phyloP scores from a whole-genome alignment of 2,329 filamentous ascomycete genomes.

The Calonectria ilicicola region DNA sequence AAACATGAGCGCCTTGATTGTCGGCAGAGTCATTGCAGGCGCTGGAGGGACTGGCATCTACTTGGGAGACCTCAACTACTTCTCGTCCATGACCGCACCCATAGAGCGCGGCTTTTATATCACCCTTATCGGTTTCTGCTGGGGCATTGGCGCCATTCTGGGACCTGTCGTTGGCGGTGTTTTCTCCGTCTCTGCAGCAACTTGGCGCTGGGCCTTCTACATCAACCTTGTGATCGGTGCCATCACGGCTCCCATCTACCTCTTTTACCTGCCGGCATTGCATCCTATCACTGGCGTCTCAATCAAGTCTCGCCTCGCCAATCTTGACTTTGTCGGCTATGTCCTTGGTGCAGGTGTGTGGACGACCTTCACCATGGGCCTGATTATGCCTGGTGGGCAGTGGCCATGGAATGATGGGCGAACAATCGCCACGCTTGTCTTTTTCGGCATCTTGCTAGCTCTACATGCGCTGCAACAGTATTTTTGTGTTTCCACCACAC shows the following conservation, averaged over 20 bases:
- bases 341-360: conserved; percentile 55
- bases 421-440: conserved; percentile 58
- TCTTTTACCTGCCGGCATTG: conserved; percentile 22
- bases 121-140: conserved; percentile 39
- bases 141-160: conserved; percentile 56
- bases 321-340: conserved; percentile 55
- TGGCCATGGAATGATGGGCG: conserved; percentile 58
- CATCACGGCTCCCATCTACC: conserved; percentile 20
- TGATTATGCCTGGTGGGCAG: conserved; percentile 61
- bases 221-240: conserved; percentile 27
- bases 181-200: conserved; percentile 18
- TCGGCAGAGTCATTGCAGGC: conserved; percentile 2
- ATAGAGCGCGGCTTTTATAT: conserved; percentile 36
- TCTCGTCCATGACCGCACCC: conserved; percentile 27
- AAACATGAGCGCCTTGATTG: not conserved
- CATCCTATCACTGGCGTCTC: conserved; percentile 12
- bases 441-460: conserved; percentile 51
- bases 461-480: conserved; percentile 60
- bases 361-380: conserved; percentile 56
- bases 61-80: not conserved
- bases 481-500: not conserved
- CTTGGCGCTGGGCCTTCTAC: conserved; percentile 44
- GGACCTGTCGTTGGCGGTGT: conserved; percentile 46
- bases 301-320: not conserved
- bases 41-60: not conserved